Base-by-base conservation (phyloP, 306 rosid species). In the Dalbergia cultrata region DNA sequence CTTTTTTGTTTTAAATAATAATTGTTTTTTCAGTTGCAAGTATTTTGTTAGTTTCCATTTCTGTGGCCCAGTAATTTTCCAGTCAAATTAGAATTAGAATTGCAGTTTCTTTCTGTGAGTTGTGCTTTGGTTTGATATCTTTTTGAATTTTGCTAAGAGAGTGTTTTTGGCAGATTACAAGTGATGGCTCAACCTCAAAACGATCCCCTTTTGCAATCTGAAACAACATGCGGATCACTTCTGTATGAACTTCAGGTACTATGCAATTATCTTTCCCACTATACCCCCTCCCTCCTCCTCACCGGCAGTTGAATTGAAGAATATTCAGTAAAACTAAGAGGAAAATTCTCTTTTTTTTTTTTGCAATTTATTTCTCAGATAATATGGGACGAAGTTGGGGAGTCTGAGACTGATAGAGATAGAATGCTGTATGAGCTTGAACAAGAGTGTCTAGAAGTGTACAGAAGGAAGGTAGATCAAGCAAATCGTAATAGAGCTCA, bases 371-470 rank as follows among this genome's bases (percentile, higher is more conserved):
- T 61, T 77, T 65, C 57, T 70, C 82, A 95, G 99, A 93, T 90
- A 76, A 93, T 96, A 65, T 96, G 99, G 99, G 90, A 96, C 19
- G 99, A 96, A 83, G 94, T 96, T 63, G 99, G 99, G 13, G 97
- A 93, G 83, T 12, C 92, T 33, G 93, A 90, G 44, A 9, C 89
- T 49, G 99, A 90, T 45, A 89, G 97, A 84, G 99, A 96, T 67
- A 89, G 86, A 84, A 90, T 85, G 93, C 80, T 96, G 80, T 90
- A 88, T 81, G 98, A 96, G 83, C 91, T 96, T 73, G 98, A 93
- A 83, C 98, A 92, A 86, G 99, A 96, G 88, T 93, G 97, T 82
- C 88, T 96, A 70, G 93, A 92, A 83, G 98, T 93, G 22, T 96
- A 92, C 84, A 83, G 94, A 83, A 88, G 98, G 89, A 92, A 88